These are phyloP conservation scores for Neofusicoccum sp. DNA, from an alignment of 2,329 filamentous ascomycete species.

Conservation along the genomic window DNA sequence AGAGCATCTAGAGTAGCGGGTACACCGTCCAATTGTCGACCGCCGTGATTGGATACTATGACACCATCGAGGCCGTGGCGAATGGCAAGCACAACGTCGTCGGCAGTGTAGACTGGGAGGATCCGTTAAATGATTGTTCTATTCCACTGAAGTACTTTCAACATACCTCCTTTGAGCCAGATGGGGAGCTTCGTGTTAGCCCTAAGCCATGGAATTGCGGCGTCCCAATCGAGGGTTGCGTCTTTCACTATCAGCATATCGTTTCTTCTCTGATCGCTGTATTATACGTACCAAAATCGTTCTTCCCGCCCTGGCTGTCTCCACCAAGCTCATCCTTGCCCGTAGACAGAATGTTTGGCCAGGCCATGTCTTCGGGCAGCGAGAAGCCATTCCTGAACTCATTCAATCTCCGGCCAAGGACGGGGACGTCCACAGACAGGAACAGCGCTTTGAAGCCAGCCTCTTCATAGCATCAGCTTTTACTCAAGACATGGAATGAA, in stretches of 20 bases:
- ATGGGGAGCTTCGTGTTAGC: constrained; percentile 49
- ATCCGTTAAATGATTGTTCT: background rate
- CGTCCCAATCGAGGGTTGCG: constrained; percentile 45
- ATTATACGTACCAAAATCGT: background rate
- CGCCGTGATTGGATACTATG: constrained; percentile 59
- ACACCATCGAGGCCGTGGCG: constrained; percentile 39
- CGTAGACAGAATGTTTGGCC: constrained; percentile 42
- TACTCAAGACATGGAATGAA: no score
- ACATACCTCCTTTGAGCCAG: constrained; percentile 45
- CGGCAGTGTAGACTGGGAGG: constrained; percentile 32
- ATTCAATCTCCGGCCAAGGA: constrained; percentile 53
- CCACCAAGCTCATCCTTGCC: constrained; percentile 24
- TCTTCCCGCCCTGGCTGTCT: background rate
- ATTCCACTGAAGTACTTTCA: background rate
- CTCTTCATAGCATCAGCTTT: constrained; percentile 24
- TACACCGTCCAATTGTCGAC: constrained; percentile 57
- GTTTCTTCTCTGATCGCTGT: no score
- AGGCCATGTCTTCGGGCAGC: constrained; percentile 45
- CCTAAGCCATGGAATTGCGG: constrained; percentile 50
- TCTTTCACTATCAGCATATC: constrained; percentile 16
- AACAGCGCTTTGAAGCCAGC: constrained; percentile 56
- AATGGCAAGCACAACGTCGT: constrained; percentile 47
- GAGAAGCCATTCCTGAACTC: constrained; percentile 55
- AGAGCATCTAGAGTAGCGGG: constrained; percentile 53
- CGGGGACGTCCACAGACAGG: constrained; percentile 55